phyloP scores from a whole-genome alignment of 371 early-diverging fungal genomes.

The Mucor indicus region DNA sequence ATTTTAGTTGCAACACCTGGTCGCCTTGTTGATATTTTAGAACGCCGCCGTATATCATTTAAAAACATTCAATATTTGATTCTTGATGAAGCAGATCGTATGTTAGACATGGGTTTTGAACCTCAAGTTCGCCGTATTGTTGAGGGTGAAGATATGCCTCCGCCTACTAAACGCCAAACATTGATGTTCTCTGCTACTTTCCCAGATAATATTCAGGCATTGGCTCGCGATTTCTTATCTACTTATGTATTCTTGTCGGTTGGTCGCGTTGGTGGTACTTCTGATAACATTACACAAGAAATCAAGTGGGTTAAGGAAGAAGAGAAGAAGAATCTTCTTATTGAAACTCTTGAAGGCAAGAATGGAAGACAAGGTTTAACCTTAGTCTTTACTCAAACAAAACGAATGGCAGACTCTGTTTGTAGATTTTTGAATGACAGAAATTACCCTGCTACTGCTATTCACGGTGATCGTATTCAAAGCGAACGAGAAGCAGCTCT shows the following conservation, averaged over 20 bases:
- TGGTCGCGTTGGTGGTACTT: constrained; percentile 94
- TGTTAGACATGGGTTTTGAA: constrained; percentile 99
- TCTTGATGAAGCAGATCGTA: constrained; percentile 99
- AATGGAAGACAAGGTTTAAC: constrained; percentile 60
- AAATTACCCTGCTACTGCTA: constrained; percentile 83
- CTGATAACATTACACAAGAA: constrained; percentile 94
- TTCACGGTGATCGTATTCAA: constrained; percentile 97
- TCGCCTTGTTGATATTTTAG: constrained; percentile 93
- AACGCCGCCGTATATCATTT: constrained; percentile 85
- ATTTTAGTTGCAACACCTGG: constrained; percentile 98
- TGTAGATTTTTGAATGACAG: constrained; percentile 68
- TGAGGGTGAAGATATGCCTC: constrained; percentile 92
- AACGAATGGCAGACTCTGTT: constrained; percentile 95
- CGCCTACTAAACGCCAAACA: constrained; percentile 82
- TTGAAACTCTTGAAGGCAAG: constrained; percentile 66
- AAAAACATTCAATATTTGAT: constrained; percentile 84
- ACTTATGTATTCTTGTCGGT: constrained; percentile 93
- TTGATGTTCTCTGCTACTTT: constrained; percentile 98
- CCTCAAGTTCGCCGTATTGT: constrained; percentile 98
- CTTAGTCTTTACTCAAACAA: constrained; percentile 97
- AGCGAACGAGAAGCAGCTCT: constrained; percentile 94
- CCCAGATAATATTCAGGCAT: constrained; percentile 90
- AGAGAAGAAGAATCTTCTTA: constrained; percentile 75
- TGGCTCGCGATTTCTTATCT: constrained; percentile 93
- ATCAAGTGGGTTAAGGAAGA: constrained; percentile 72